These are phyloP conservation scores for Circinella umbellata DNA, from an alignment of 371 early-diverging fungal species.

Conservation along the genomic window DNA sequence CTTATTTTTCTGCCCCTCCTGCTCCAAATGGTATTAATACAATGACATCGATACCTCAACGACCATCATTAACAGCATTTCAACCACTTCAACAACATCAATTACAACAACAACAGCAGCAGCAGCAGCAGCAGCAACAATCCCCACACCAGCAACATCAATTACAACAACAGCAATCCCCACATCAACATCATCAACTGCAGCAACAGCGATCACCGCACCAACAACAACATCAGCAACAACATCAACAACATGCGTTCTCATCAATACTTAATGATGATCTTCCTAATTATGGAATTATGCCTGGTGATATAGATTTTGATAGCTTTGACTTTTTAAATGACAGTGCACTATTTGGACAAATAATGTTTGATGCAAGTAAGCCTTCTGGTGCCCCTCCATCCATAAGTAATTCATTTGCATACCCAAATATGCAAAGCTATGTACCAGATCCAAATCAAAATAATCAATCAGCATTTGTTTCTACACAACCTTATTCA, in stretches of 20 bases:
- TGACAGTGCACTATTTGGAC: constrained; percentile 25
- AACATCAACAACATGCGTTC: not conserved
- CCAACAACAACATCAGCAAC: not conserved
- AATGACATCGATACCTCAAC: not conserved
- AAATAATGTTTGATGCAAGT: constrained; percentile 47
- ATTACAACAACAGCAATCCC: constrained; percentile 4
- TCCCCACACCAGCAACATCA: not conserved
- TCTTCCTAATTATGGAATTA: not conserved
- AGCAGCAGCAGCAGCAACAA: not conserved
- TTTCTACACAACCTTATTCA: not conserved
- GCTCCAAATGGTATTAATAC: not conserved
- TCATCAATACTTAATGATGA: not conserved
- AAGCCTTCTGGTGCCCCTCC: constrained; percentile 7
- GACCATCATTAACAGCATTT: not conserved
- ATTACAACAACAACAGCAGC: not conserved
- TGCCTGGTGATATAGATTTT: not conserved
- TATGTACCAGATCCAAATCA: constrained; percentile 5
- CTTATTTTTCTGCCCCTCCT: constrained; percentile 7
- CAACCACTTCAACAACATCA: not conserved
- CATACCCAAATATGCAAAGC: not conserved
- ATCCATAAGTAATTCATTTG: constrained; percentile 1
- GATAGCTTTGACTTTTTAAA: constrained; percentile 3
- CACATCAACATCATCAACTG: not conserved
- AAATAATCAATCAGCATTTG: not conserved
- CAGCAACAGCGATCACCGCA: not conserved